phyloP scores from a whole-genome alignment of 1,284 basidiomycete species.

The Trichosporon sp. region DNA sequence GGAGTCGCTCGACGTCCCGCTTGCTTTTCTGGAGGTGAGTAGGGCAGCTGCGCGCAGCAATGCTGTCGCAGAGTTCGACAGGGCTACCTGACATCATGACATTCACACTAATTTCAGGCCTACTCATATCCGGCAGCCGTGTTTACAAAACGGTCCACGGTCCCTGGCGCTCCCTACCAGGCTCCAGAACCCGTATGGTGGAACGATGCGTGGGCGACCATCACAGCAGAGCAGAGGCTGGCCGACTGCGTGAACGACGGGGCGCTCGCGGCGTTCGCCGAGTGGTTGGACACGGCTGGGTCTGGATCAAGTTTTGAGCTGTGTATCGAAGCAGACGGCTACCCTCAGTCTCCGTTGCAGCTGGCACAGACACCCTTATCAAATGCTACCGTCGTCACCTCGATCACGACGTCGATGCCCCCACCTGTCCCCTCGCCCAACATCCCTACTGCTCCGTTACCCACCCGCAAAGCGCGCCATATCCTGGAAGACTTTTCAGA shows the following conservation, averaged over 20 bases:
- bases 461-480: not conserved
- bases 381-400: slow-evolving; percentile 1
- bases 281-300: not conserved
- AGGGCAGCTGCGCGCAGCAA: no score
- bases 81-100: not conserved
- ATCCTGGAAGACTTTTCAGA: not conserved
- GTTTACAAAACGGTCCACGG: not conserved
- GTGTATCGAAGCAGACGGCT: not conserved
- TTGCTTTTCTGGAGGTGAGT: slow-evolving; percentile 1
- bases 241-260: slow-evolving; percentile 1
- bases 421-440: not conserved
- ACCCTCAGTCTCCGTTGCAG: not conserved
- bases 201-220: not conserved
- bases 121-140: not conserved
- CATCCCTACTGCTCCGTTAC: not conserved
- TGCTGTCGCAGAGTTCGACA: not conserved
- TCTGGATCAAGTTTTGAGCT: not conserved
- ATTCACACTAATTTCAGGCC: not conserved
- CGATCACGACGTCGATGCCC: not conserved
- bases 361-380: not conserved
- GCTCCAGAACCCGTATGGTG: not conserved
- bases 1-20: not conserved
- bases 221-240: not conserved
- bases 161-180: not conserved
- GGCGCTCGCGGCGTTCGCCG: not conserved